A percentile compares a stretch with the other conserved stretches of the same genome.
These are phyloP conservation scores for Inonotus obliquus DNA, from an alignment of 1,284 basidiomycete genomes.

Conservation along the genomic window DNA sequence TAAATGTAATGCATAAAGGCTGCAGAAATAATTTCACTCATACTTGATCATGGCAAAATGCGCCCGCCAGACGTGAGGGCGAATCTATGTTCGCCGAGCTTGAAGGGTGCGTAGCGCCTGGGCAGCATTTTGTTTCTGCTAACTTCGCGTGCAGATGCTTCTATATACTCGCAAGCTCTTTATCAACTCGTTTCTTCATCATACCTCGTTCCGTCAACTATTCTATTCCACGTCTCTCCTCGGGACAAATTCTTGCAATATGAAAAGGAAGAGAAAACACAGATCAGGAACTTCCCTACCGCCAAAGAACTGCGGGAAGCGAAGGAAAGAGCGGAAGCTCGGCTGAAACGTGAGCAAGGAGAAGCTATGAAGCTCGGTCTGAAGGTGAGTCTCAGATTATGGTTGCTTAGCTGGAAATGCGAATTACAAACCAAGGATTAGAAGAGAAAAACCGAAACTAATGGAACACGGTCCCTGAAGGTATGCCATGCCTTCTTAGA, in stretches of 20 bases:
- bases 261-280: constrained; percentile 67
- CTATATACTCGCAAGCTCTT: constrained; percentile 52
- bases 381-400: constrained; percentile 38
- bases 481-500: constrained; percentile 30
- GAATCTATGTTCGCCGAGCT: constrained; percentile 45
- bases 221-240: constrained; percentile 68
- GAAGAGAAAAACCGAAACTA: constrained; percentile 57
- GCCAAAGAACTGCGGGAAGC: constrained; percentile 69
- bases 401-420: background rate
- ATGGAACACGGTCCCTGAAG: constrained; percentile 45
- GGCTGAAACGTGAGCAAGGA: constrained; percentile 64
- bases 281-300: constrained; percentile 68
- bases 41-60: constrained; percentile 86
- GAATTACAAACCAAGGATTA: constrained; percentile 27
- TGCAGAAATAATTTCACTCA: constrained; percentile 65
- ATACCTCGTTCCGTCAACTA: constrained; percentile 71
- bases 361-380: constrained; percentile 67
- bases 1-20: constrained; percentile 41
- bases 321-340: constrained; percentile 55
- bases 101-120: constrained; percentile 45
- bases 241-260: constrained; percentile 72
- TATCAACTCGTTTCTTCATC: constrained; percentile 58
- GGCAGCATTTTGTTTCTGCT: background rate
- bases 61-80: constrained; percentile 68
- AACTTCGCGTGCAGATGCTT: constrained; percentile 36